phyloP scores from a whole-genome alignment of 768 basidiomycete genomes.

The Rhizopogon vesiculosus region DNA sequence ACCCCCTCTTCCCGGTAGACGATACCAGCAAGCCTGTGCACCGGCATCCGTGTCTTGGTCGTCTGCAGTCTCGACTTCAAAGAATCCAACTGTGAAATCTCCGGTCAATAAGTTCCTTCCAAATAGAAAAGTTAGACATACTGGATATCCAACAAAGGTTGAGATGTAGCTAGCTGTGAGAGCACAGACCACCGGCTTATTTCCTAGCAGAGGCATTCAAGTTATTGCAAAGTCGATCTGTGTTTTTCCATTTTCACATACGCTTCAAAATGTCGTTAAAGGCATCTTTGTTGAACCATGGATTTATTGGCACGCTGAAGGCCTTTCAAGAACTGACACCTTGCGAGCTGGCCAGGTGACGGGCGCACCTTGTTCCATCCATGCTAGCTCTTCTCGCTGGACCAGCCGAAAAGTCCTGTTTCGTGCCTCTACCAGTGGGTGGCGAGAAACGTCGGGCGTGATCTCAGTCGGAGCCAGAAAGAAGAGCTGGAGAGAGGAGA shows the following conservation, averaged over 20 bases:
- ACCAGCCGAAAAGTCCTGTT: slow-evolving; percentile 66
- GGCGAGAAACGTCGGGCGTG: slow-evolving; percentile 9
- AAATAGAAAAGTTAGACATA: slow-evolving; percentile 17
- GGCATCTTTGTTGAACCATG: slow-evolving; percentile 57
- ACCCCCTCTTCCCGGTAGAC: slow-evolving; percentile 86
- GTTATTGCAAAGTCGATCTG: not conserved
- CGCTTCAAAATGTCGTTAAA: slow-evolving; percentile 66
- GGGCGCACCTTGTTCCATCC: slow-evolving; percentile 65
- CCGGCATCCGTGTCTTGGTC: slow-evolving; percentile 67
- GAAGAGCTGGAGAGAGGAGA: slow-evolving; percentile 4
- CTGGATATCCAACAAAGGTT: slow-evolving; percentile 90
- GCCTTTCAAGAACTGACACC: not conserved
- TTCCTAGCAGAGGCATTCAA: slow-evolving; percentile 38
- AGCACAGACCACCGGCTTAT: slow-evolving; percentile 88
- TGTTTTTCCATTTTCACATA: slow-evolving; percentile 28
- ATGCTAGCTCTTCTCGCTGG: slow-evolving; percentile 59
- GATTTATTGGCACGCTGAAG: slow-evolving; percentile 47
- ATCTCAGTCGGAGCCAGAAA: slow-evolving; percentile 15
- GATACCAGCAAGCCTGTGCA: slow-evolving; percentile 63
- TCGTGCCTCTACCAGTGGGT: slow-evolving; percentile 61
- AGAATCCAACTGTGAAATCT: slow-evolving; percentile 69
- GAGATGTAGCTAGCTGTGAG: slow-evolving; percentile 90
- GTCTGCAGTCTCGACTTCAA: slow-evolving; percentile 93
- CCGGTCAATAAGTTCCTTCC: not conserved
- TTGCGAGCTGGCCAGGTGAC: not conserved